These are phyloP conservation scores for Galerina sulciceps DNA, from an alignment of 768 basidiomycete genomes.

Conservation along the genomic window DNA sequence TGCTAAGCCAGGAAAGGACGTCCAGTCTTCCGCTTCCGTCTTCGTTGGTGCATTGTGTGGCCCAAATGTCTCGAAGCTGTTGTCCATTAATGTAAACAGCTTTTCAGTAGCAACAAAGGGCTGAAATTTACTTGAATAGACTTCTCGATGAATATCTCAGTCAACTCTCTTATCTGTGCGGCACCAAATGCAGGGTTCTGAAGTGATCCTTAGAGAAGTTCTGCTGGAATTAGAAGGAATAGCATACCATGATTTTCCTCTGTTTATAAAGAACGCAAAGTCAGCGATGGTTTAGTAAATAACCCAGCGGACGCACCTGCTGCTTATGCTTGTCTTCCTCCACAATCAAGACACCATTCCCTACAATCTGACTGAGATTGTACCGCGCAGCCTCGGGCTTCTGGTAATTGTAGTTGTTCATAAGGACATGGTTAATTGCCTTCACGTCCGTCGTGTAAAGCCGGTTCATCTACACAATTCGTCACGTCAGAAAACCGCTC, in stretches of 20 bases:
- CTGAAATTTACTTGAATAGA: constrained; percentile 44
- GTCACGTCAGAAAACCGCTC: not conserved
- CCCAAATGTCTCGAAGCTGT: constrained; percentile 57
- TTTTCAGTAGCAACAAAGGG: not conserved
- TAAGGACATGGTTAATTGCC: constrained; percentile 67
- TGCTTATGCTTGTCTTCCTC: constrained; percentile 52
- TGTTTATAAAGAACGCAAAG: constrained; percentile 14
- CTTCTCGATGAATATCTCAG: constrained; percentile 61
- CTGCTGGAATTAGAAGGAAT: not conserved
- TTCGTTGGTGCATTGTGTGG: constrained; percentile 33
- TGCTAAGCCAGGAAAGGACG: constrained; percentile 65
- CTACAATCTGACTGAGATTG: constrained; percentile 45
- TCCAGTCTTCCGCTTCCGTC: constrained; percentile 47
- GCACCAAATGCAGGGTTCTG: constrained; percentile 73
- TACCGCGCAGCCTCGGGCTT: constrained; percentile 51
- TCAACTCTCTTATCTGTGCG: constrained; percentile 59
- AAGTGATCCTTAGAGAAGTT: not conserved
- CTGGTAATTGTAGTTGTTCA: constrained; percentile 56
- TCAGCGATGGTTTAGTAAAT: not conserved
- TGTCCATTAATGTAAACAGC: not conserved
- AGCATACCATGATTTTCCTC: constrained; percentile 47
- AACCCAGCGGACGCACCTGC: constrained; percentile 33
- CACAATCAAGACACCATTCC: constrained; percentile 51
- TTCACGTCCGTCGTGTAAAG: constrained; percentile 64
- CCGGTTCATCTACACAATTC: constrained; percentile 33